A percentile compares a stretch with the other conserved stretches of the same genome.
These are phyloP conservation scores for Gaultheria prostrata DNA, from an alignment of 148 eudicot species.

Conservation along the genomic window DNA sequence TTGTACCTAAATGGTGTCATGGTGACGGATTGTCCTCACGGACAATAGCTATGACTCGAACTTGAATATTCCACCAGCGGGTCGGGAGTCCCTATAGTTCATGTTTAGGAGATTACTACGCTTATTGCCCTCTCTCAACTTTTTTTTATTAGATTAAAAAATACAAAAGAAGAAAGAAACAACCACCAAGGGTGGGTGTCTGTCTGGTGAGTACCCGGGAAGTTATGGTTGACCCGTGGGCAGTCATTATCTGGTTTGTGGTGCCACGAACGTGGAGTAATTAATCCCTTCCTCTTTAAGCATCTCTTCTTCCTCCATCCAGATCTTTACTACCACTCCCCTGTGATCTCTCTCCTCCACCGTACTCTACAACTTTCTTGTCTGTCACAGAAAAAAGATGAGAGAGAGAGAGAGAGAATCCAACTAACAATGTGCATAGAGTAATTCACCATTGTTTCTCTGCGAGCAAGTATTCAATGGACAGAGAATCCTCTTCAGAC, in stretches of 20 bases:
- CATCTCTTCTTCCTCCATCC: background rate
- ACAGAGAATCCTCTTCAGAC: conserved; percentile 38
- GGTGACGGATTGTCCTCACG: too few relatives aligned
- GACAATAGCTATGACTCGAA: too few relatives aligned
- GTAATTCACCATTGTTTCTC: background rate
- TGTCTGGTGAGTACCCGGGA: background rate
- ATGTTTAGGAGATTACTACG: too few relatives aligned
- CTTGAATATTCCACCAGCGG: too few relatives aligned
- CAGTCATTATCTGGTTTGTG: conserved; percentile 9
- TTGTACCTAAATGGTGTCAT: too few relatives aligned
- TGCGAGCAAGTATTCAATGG: conserved; percentile 20
- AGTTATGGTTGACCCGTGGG: background rate
- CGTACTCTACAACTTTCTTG: background rate
- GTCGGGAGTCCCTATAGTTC: too few relatives aligned
- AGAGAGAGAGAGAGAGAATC: background rate
- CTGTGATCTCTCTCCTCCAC: background rate
- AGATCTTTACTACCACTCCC: background rate
- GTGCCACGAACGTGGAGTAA: background rate
- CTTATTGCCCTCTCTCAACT: too few relatives aligned
- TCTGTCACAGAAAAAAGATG: background rate
- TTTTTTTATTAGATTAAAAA: too few relatives aligned
- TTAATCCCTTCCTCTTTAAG: background rate
- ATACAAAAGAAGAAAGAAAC: too few relatives aligned
- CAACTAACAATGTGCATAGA: background rate
- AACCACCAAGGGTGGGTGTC: too few relatives aligned